Base-by-base conservation (phyloP, 2,329 filamentous ascomycete species). In the Helotiales sp. region DNA sequence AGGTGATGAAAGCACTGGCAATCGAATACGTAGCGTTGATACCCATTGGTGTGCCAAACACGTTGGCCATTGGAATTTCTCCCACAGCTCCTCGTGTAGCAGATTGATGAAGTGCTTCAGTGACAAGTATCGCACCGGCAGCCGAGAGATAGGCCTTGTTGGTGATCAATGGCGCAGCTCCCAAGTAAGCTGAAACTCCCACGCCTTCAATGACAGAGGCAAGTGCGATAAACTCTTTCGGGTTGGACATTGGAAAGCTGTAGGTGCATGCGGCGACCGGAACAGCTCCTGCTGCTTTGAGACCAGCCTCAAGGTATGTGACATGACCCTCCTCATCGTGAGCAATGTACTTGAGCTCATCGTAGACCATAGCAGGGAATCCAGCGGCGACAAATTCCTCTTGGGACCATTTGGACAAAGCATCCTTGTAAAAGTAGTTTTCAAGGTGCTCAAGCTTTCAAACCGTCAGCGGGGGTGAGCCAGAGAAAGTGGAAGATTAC, bases 21-120 rank as follows among this genome's bases (percentile, higher is more conserved):
- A 89, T 79, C 1, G 84, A 85, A 75, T 80, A 87, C 47, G 89
- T 84, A 60, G 81, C 75, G 69, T 86, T 81, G 64, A 81, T 76
- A 61, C 74, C 72, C 33, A 89, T 75, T 0, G 85, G 82, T 24
- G 80, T 77, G 55, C 87, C 86, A 56, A 86, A 86, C 9, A 85
- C 72, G 62, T 83, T 79, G 0, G 85, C 75, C 66, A 83, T 85
- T 3, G 85, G 82, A 7, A 73, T 71, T 63, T 83, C 70, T 51
- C 75, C 72, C 22, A 78, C 71, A 12, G 75, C 75, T 33, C 74
- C 72, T 52, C 86, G 82, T 57, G 87, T 73, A 72, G 84, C 85
- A 2, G 86, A 76, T 8, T 81, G 81, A 74, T 89, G 86, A n/a
- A 86, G 80, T 34, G 86, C 80, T 67, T 89, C 86, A 48, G 87